A percentile compares a stretch with the other conserved stretches of the same genome.
phyloP scores from a whole-genome alignment of 1,284 basidiomycete species.

The Phlebopus sp. region DNA sequence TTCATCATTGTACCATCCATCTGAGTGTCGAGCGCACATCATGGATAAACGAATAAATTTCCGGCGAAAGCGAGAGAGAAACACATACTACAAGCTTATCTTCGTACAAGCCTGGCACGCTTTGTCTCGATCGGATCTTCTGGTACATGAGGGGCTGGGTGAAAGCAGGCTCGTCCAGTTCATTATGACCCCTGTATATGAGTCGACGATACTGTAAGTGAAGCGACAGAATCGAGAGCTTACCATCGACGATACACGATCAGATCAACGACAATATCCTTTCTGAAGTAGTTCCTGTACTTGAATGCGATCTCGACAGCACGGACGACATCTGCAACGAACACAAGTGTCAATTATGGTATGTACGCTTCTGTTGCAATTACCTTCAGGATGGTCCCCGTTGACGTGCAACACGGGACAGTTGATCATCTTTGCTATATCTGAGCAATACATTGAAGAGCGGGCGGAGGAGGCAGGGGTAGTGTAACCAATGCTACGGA shows the following conservation, averaged over 20 bases:
- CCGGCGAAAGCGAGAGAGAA: not conserved
- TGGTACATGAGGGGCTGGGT: conserved; percentile 90
- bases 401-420: conserved; percentile 90
- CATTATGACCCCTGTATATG: conserved; percentile 71
- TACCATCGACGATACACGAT: conserved; percentile 85
- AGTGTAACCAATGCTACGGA: conserved; percentile 80
- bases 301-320: conserved; percentile 80
- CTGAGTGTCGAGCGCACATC: conserved; percentile 31
- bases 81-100: conserved; percentile 65
- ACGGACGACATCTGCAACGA: conserved; percentile 62
- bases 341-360: not conserved
- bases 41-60: not conserved
- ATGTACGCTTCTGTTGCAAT: conserved; percentile 12
- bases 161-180: conserved; percentile 87
- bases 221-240: conserved; percentile 14
- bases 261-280: conserved; percentile 86
- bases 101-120: conserved; percentile 82
- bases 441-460: conserved; percentile 85
- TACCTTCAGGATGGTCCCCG: conserved; percentile 86
- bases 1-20: conserved; percentile 53
- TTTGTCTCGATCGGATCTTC: conserved; percentile 72
- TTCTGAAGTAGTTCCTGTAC: conserved; percentile 82
- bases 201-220: not conserved
- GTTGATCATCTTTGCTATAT: conserved; percentile 87
- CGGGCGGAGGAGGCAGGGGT: conserved; percentile 80